Evolutionary conservation across 106 monocot species (phyloP).

Genomic region (Phalaenopsis aphrodite): DNA sequence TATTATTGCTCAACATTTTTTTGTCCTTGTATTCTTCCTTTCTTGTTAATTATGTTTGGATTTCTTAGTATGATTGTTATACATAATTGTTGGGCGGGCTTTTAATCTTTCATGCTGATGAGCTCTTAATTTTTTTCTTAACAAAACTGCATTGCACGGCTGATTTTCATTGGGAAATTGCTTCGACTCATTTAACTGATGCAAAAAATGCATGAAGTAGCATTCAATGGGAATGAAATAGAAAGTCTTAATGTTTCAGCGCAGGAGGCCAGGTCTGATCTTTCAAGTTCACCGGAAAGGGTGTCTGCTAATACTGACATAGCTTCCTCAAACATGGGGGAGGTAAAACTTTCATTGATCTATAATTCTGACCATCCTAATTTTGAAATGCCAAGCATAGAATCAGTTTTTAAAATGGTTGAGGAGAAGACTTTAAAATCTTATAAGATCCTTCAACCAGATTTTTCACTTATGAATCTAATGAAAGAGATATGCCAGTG

Average conservation of each 20-base stretch:
- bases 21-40: background rate
- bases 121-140: background rate
- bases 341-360: conserved; percentile 37
- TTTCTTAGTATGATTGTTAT: conserved; percentile 1
- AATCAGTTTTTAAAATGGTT: conserved; percentile 26
- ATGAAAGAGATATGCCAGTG: conserved; percentile 41
- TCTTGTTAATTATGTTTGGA: background rate
- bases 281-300: conserved; percentile 7
- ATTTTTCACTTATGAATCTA: conserved; percentile 38
- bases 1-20: background rate
- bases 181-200: background rate
- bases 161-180: background rate
- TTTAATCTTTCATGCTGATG: background rate
- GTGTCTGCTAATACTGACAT: conserved; percentile 29
- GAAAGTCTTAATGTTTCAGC: background rate
- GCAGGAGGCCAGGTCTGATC: background rate
- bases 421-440: conserved; percentile 40
- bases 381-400: conserved; percentile 30
- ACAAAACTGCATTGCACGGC: conserved; percentile 3
- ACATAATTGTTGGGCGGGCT: background rate
- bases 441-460: conserved; percentile 31
- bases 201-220: background rate
- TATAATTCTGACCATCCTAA: conserved; percentile 16
- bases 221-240: background rate
- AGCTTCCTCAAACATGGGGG: conserved; percentile 41